Base-by-base conservation (phyloP, 1,284 basidiomycete genomes). In the Rhodotorula sp. region DNA sequence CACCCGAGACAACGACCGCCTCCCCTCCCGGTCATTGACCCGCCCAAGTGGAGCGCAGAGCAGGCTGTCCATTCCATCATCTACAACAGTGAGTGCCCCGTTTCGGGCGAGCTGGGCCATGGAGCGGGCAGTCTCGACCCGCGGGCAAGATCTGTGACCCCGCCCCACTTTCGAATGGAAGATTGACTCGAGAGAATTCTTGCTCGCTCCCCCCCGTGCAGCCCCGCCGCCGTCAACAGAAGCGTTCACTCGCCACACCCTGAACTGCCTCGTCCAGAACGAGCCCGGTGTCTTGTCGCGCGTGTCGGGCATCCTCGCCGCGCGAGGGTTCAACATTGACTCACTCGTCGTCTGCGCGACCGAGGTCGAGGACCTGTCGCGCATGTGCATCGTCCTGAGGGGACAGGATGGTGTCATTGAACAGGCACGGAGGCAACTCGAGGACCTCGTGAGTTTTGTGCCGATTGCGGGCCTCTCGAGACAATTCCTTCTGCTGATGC, bases 211-310 rank as follows among this genome's bases (percentile, higher is more conserved):
- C 81, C 81, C 78, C 77, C 64, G 80, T 26, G 52, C 71, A 77
- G 77, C 78, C 31, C 79, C 80, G 10, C 78, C 77, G 29, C 71
- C 62, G 29, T 74, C 75, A 62, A 69, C 76, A 51, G 74, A 78
- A 72, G 76, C 76, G 46, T 72, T 58, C 56, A 62, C 80, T 91
- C 76, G 94, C 81, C 97, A 99, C 81, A 89, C 96, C 71, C 87
- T 99, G 76, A 99, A 99, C 84, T 98, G 95, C 83, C 88, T 99
- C 72, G 97, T 99, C 12, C 97, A 99, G 84, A 98, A 99, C 81
- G 97, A 99, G 83, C 97, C 97, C 3, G 97, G 97, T 81, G 97
- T 99, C 26, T 87, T 99, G 29, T 97, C 96, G 31, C 90, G 97
- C 77, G 95, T 99, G 3, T 96, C 96, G 8, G 97, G 97, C 75